A percentile compares a stretch with the other conserved stretches of the same genome.
Evolutionary conservation across 2,329 filamentous ascomycete genomes (phyloP).

Genomic region (Alternaria triticimaculans): DNA sequence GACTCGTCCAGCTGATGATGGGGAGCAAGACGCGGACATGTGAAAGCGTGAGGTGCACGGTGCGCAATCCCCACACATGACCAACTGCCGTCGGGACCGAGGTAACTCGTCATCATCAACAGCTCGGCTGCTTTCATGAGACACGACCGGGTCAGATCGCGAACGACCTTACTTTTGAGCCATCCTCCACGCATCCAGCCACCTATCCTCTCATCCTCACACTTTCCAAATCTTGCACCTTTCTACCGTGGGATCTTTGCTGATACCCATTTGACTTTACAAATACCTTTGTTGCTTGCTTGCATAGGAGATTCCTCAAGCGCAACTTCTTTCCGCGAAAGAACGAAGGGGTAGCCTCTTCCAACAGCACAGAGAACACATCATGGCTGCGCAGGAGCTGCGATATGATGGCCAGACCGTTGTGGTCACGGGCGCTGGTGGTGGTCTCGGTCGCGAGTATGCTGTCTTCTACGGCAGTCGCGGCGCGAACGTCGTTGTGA

Average conservation of each 20-base stretch:
- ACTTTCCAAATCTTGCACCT: slow-evolving; percentile 1
- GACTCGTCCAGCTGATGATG: neutral
- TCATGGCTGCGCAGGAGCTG: slow-evolving; percentile 58
- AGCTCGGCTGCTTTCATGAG: slow-evolving; percentile 20
- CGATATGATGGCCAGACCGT: slow-evolving; percentile 89
- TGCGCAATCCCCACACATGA: slow-evolving; percentile 16
- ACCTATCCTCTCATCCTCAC: slow-evolving; percentile 6
- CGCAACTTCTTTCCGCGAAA: slow-evolving; percentile 8
- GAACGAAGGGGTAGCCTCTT: slow-evolving; percentile 9
- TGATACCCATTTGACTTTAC: slow-evolving; percentile 20
- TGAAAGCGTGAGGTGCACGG: slow-evolving; percentile 14
- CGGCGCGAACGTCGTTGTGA: slow-evolving; percentile 94
- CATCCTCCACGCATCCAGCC: slow-evolving; percentile 1
- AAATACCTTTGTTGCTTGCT: neutral
- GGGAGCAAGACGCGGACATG: slow-evolving; percentile 2
- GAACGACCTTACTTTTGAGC: slow-evolving; percentile 9
- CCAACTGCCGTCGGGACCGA: slow-evolving; percentile 19
- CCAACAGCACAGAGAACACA: slow-evolving; percentile 13
- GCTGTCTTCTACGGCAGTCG: slow-evolving; percentile 88
- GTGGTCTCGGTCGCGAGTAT: slow-evolving; percentile 82
- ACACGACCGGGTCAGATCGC: slow-evolving; percentile 11
- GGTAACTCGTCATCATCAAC: slow-evolving; percentile 15
- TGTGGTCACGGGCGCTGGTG: slow-evolving; percentile 85
- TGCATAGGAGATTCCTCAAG: slow-evolving; percentile 8
- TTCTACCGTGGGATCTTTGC: slow-evolving; percentile 20